Conservation (phyloP, 257 asterid genomes). For the Fraxinus americana region DNA sequence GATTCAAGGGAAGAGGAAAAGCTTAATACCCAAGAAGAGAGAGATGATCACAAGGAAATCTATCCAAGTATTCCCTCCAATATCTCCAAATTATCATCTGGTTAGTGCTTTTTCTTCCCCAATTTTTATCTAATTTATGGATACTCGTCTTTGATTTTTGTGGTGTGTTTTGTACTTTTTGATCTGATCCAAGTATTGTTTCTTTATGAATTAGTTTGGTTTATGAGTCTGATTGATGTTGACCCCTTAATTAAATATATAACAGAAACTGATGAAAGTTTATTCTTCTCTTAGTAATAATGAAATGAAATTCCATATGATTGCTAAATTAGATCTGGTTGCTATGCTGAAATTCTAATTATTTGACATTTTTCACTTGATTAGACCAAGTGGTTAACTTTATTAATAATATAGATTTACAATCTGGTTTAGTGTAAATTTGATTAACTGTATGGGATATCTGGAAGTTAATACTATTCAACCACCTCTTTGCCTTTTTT, state of each 20-base stretch:
- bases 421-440: neutral
- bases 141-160: neutral
- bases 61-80: slow-evolving; percentile 41
- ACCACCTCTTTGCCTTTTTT: neutral
- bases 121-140: neutral
- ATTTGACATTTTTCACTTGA: neutral
- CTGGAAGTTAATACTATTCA: neutral
- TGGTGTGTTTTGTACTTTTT: neutral
- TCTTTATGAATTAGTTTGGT: neutral
- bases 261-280: slow-evolving; percentile 2
- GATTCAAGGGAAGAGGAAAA: slow-evolving; percentile 59
- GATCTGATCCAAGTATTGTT: slow-evolving; percentile 38
- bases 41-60: slow-evolving; percentile 42
- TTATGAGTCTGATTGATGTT: neutral
- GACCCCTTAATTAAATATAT: neutral
- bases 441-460: neutral
- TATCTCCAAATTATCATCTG: slow-evolving; percentile 52
- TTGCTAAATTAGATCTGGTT: slow-evolving; percentile 19
- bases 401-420: neutral
- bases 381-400: neutral
- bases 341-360: neutral
- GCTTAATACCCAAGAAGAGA: slow-evolving; percentile 43
- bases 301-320: slow-evolving; percentile 24
- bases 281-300: neutral
- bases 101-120: slow-evolving; percentile 25